Percentiles rank a stretch among this genome's conserved stretches.
phyloP scores from a whole-genome alignment of 495 filamentous ascomycete species.

The Hypoxylon fragiforme region DNA sequence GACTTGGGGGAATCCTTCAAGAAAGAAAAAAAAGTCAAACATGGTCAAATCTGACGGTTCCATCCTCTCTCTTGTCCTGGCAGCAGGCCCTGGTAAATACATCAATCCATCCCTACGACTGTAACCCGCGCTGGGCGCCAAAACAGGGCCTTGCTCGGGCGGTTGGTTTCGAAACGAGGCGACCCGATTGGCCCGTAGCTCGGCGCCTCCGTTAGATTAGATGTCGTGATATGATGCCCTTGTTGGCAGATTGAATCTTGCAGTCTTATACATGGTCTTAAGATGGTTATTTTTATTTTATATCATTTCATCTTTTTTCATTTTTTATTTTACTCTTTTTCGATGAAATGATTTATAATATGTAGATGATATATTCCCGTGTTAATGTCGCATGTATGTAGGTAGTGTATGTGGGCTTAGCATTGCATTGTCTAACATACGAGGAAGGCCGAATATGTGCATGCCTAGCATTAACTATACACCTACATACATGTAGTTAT shows the following conservation, averaged over 20 bases:
- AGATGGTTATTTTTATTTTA: not conserved
- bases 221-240: slow-evolving; percentile 31
- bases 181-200: slow-evolving; percentile 28
- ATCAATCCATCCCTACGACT: slow-evolving; percentile 32
- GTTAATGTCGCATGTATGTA: slow-evolving; percentile 17
- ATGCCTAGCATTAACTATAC: not conserved
- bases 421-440: no score
- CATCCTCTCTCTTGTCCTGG: slow-evolving; percentile 2
- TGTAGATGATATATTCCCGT: slow-evolving; percentile 13
- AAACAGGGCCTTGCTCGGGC: slow-evolving; percentile 29
- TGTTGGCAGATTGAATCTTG: slow-evolving; percentile 22
- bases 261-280: not conserved
- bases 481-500: no score
- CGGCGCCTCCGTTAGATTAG: slow-evolving; percentile 24
- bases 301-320: not conserved
- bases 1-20: slow-evolving; percentile 34
- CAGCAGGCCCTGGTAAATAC: not conserved
- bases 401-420: no score
- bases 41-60: slow-evolving; percentile 27
- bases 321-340: no score
- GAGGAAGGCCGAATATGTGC: no score
- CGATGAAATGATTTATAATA: not conserved
- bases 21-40: no score
- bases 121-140: slow-evolving; percentile 31
- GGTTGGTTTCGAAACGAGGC: slow-evolving; percentile 33